Base-by-base conservation (phyloP, 805 yeast species). In the Pichia membranifaciens region DNA sequence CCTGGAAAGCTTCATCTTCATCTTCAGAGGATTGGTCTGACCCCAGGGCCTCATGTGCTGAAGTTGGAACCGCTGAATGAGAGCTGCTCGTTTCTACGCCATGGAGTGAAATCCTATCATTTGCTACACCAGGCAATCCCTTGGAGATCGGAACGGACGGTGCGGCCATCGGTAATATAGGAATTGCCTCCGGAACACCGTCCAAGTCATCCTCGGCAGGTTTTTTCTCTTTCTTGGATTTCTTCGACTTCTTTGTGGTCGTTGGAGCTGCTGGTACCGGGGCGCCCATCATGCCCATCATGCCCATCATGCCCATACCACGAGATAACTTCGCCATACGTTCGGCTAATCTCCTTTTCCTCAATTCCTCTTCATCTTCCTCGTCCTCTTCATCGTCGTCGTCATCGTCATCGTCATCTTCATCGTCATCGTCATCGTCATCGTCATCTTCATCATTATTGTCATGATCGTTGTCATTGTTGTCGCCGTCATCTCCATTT, bases 241-340 rank as follows among this genome's bases (percentile, higher is more conserved):
- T 56, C 51, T 58, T 61, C 47, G 56, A 59, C 46, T 61, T 61
- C 17, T 53, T 54, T 39, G 35, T 54, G 9, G 31, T 58, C 34
- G 50, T n/a, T 15, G 59, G 42, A 4, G 67, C 47, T 8, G 64
- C 53, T 16, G 36, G 36, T 48, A 57, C 50, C 22, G 66, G 62
- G 63, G 71, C 70, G 8, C 43, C 37, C 17, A 70, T 60, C 51
- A 75, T 69, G 2, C 82, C 82, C 79, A 78, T 74, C 83, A 78
- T 78, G 38, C 89, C 90, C 65, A 81, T 75, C 81, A 85, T 78
- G 49, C 86, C 83, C 68, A 84, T 75, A 4, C 89, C 89, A 18
- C 96, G 95, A 0, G 97, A 85, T 17, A 91, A 75, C 57, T 83
- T 87, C n/a, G 99, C 98, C 96, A 91, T 91, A 51, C 97, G 78